Base-by-base conservation (phyloP, 257 asterid genomes). In the Sherardia arvensis region DNA sequence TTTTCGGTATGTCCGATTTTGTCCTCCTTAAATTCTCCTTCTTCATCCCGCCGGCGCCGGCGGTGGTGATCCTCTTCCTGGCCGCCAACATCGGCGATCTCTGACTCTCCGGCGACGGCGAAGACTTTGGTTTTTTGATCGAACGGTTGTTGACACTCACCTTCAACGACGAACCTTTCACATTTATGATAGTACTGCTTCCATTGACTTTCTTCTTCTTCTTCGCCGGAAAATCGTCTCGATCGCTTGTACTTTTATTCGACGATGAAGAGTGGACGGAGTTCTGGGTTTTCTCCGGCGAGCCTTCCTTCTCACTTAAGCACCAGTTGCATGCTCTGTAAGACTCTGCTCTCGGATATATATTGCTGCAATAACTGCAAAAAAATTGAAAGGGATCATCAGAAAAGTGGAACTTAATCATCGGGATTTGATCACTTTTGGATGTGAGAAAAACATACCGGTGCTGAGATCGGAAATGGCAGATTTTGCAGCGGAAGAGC, bases 301-400 rank as follows among this genome's bases (percentile, higher is more conserved):
- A 12, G 3, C 69, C 74, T 15, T 68, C 76, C 65, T 75, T 79
- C 54, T 51, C 72, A 70, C 59, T 79, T 3, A 81, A 76, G 70
- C 95, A 87, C 95, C 95, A 87, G 66, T 87, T 87, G 84, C 95
- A 87, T 3, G 65, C 58, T 57, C 66, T 4, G 12, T 83, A 81
- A 0, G 79, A 76, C 64, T 78, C 66, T 5, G 79, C 85, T 69
- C 79, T 76, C 7, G 95, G 95, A 57, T 85, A 87, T 8, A 66
- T 30, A 72, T 81, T 83, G 80, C 95, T 87, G 11, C 95, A 87
- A 81, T 87, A 87, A 59, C 95, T 87, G 77, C 73, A 48, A 34
- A 48, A 34, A 21, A 58, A 58, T 7, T 17, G 9, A 23, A 14
- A 14, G 10, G 22, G 28, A 53, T 9, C 1, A 26, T 18, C 17